Percentiles rank a stretch among this genome's conserved stretches.
Conservation (phyloP, 83 land plant species). For the Picea abies region DNA sequence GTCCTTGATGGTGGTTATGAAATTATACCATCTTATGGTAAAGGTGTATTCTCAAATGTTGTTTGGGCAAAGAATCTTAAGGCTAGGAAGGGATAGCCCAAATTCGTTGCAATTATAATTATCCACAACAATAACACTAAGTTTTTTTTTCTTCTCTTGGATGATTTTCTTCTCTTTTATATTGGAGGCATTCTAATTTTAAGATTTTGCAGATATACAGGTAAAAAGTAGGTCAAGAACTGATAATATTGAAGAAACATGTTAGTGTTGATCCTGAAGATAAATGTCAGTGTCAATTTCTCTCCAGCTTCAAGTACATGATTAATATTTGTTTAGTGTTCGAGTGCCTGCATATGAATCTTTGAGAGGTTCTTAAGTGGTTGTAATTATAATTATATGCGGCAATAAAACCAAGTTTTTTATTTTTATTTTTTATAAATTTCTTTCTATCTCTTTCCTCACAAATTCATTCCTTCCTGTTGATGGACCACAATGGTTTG, state of each 20-base stretch:
- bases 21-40: conserved; percentile 89
- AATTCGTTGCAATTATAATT: conserved; percentile 93
- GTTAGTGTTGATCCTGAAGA: conserved; percentile 94
- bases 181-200: not conserved
- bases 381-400: too few species aligned
- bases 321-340: conserved; percentile 98
- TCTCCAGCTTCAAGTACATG: conserved; percentile 93
- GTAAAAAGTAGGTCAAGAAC: conserved; percentile 89
- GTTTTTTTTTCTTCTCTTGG: conserved; percentile 10
- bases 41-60: conserved; percentile 97
- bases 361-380: conserved; percentile 95
- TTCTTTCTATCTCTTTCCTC: too few species aligned
- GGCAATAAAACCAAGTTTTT: too few species aligned
- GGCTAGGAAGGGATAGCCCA: conserved; percentile 74
- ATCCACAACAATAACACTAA: conserved; percentile 95
- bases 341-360: conserved; percentile 99
- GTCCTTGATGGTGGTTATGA: conserved; percentile 94
- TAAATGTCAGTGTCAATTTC: conserved; percentile 93
- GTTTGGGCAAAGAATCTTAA: conserved; percentile 95
- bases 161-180: not conserved
- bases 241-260: conserved; percentile 81
- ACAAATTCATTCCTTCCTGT: too few species aligned
- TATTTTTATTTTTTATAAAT: too few species aligned
- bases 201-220: conserved; percentile 30
- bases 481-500: too few species aligned